Evolutionary conservation across 2,329 filamentous ascomycete species (phyloP).

Genomic region (Aspergillus sp.): DNA sequence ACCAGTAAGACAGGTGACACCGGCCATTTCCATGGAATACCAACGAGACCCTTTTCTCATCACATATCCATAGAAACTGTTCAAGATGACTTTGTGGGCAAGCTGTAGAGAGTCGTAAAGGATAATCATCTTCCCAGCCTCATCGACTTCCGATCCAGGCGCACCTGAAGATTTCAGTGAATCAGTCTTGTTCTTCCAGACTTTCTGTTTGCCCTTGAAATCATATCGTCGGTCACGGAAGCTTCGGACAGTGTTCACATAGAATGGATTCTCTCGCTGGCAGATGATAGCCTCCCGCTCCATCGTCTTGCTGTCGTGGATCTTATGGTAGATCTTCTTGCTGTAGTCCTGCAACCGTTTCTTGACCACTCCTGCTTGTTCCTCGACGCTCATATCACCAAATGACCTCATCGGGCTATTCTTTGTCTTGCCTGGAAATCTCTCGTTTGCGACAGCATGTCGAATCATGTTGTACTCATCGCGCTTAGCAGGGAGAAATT

Average conservation of each 20-base stretch:
- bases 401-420: constrained; percentile 66
- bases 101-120: constrained; percentile 92
- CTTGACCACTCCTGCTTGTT: constrained; percentile 70
- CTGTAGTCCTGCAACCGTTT: constrained; percentile 89
- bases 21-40: constrained; percentile 99
- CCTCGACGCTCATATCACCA: constrained; percentile 69
- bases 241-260: constrained; percentile 89
- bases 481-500: constrained; percentile 89
- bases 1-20: constrained; percentile 92
- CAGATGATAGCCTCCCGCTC: constrained; percentile 96
- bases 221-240: constrained; percentile 97
- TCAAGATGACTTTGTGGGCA: constrained; percentile 97
- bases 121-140: constrained; percentile 97
- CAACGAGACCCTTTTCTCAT: constrained; percentile 98
- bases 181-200: constrained; percentile 96
- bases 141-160: constrained; percentile 66
- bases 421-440: constrained; percentile 71
- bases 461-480: constrained; percentile 99
- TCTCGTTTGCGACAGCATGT: constrained; percentile 82
- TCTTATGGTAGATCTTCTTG: constrained; percentile 99
- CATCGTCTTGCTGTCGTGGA: constrained; percentile 87
- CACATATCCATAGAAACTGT: constrained; percentile 98
- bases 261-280: constrained; percentile 95
- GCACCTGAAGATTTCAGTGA: constrained; percentile 76
- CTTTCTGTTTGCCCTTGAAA: constrained; percentile 96